phyloP scores from a whole-genome alignment of 352 stramenopile species.

The Phytophthora macrochlamydospora region DNA sequence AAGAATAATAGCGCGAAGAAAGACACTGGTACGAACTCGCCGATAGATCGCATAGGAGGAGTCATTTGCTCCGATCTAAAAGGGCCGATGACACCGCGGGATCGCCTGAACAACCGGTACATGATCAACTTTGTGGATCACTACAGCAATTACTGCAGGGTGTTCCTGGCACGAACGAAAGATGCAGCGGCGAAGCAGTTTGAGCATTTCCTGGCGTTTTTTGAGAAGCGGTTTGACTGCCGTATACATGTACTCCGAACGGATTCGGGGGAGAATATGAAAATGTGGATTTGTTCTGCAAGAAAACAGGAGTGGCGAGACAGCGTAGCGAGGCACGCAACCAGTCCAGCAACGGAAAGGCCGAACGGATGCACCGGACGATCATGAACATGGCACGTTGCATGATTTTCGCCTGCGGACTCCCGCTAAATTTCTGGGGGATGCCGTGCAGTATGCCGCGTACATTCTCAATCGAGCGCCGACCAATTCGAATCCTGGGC shows the following conservation, averaged over 20 bases:
- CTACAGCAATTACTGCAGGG: constrained; percentile 14
- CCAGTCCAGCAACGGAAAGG: background rate
- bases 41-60: constrained; percentile 2
- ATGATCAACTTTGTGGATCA: constrained; percentile 26
- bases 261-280: constrained; percentile 31
- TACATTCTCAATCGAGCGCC: background rate
- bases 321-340: constrained; percentile 7
- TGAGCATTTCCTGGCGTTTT: constrained; percentile 10
- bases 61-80: constrained; percentile 8
- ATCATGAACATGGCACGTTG: background rate
- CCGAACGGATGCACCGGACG: background rate
- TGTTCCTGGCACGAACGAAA: constrained; percentile 17
- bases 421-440: background rate
- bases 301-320: constrained; percentile 9
- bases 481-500: background rate
- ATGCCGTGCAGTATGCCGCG: background rate
- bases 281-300: constrained; percentile 32
- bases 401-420: background rate
- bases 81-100: constrained; percentile 5
- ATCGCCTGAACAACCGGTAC: constrained; percentile 12
- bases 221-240: constrained; percentile 12
- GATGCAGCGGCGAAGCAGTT: constrained; percentile 16
- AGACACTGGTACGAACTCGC: constrained; percentile 6
- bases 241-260: constrained; percentile 8
- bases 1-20: background rate